Base-by-base conservation (phyloP, 371 early-diverging fungal species). In the Syncephalastrum sp. region DNA sequence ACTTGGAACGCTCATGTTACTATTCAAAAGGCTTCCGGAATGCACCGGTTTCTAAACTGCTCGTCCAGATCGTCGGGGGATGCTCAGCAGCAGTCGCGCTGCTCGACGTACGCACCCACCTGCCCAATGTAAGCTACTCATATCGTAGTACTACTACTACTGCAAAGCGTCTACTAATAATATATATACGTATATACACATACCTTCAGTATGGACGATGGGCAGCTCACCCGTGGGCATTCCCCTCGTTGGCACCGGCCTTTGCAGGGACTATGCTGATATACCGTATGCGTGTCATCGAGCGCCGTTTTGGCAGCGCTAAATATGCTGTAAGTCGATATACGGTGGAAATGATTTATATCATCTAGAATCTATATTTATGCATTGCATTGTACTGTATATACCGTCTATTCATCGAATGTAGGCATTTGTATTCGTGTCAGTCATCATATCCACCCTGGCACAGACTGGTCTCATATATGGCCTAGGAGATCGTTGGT, bases 221-320 rank as follows among this genome's bases (percentile, higher is more conserved):
- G 10, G 38, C 38, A 1, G 7, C 38, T 33, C 38, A 33, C 5
- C 84, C 80, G 29, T 70, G 78, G 57, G 77, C 72, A 3, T 90
- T 88, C 57, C 69, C 25, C 79, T 65, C 46, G 74, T 82, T 15
- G 64, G 85, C 0, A 81, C 88, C 58, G 14, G 67, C 86, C 21
- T 71, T 89, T 1, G 77, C 85, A 50, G 89, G 87, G 7, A 79
- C 84, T 15, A 69, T 84, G 52, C 68, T 91, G 41, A 67, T 85
- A 14, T 87, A 90, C 63, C 77, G 86, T 16, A 74, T 88, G 62
- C 82, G 90, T 23, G 70, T 84, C 17, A 75, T 90, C 33, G 91
- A 91, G 63, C 86, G 90, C 43, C 86, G 82, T 21, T 90, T 81
- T 74, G 88, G 89, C 15, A 79, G 84, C 23, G 62, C 75, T 15